Conservation (phyloP, 176 grass and related monocot genomes). For the Triticum dicoccoides region DNA sequence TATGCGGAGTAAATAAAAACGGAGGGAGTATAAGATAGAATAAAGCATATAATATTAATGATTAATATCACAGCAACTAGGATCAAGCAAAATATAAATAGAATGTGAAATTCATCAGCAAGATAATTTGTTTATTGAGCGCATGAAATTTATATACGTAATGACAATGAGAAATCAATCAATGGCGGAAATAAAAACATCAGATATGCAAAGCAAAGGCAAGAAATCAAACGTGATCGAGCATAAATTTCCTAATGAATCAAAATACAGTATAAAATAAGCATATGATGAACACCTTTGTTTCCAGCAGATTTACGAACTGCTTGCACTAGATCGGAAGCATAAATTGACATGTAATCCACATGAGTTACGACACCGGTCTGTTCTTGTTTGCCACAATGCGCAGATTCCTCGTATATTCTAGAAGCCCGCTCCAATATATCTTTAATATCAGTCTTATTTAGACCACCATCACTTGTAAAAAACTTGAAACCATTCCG, state of each 20-base stretch:
- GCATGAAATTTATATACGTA: not conserved
- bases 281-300: constrained; percentile 47
- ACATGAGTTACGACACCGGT: constrained; percentile 53
- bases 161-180: not conserved
- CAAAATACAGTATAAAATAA: constrained; percentile 16
- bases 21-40: too few species aligned
- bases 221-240: not conserved
- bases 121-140: not conserved
- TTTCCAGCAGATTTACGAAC: constrained; percentile 85
- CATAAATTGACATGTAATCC: constrained; percentile 97
- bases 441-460: constrained; percentile 90
- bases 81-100: not conserved
- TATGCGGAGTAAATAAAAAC: too few species aligned
- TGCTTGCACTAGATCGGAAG: constrained; percentile 73
- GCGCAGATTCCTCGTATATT: constrained; percentile 53
- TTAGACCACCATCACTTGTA: constrained; percentile 82
- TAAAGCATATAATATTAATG: not conserved
- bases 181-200: not conserved
- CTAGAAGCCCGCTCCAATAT: constrained; percentile 68
- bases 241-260: not conserved
- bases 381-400: constrained; percentile 40
- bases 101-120: not conserved
- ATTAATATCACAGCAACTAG: not conserved
- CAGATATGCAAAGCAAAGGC: not conserved
- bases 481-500: constrained; percentile 99